Conservation (phyloP, 495 filamentous ascomycete genomes). For the Penicillium samsonianum region DNA sequence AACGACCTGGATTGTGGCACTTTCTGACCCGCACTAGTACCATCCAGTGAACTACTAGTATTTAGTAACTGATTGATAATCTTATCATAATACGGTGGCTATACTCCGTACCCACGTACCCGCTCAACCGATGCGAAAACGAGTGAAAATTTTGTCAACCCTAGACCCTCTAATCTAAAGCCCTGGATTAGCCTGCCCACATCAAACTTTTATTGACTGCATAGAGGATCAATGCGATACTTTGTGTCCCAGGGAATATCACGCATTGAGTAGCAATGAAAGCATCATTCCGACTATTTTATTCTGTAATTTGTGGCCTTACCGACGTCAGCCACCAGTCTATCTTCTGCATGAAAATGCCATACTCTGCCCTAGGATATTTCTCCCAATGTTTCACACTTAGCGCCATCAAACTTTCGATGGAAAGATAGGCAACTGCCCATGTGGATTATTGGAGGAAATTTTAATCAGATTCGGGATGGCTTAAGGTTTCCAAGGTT, state of each 20-base stretch:
- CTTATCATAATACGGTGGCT: background rate
- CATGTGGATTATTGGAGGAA: background rate
- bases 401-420: background rate
- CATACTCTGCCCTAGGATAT: background rate
- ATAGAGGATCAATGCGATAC: background rate
- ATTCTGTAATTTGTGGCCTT: background rate
- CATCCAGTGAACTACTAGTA: too few relatives aligned
- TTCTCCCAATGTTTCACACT: background rate
- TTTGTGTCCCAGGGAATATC: background rate
- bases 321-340: background rate
- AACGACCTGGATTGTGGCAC: background rate
- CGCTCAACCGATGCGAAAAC: background rate
- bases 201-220: background rate
- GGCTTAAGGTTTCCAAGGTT: slow-evolving; percentile 9
- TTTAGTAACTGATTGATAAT: background rate
- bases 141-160: background rate
- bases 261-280: background rate
- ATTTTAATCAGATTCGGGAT: background rate
- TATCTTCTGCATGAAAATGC: background rate
- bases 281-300: background rate
- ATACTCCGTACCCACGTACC: background rate
- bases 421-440: background rate
- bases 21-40: background rate
- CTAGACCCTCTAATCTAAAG: background rate
- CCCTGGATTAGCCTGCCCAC: background rate